Percentiles rank a stretch among this genome's conserved stretches.
Conservation (phyloP, 2,329 filamentous ascomycete genomes). For the Xylaria sp. region DNA sequence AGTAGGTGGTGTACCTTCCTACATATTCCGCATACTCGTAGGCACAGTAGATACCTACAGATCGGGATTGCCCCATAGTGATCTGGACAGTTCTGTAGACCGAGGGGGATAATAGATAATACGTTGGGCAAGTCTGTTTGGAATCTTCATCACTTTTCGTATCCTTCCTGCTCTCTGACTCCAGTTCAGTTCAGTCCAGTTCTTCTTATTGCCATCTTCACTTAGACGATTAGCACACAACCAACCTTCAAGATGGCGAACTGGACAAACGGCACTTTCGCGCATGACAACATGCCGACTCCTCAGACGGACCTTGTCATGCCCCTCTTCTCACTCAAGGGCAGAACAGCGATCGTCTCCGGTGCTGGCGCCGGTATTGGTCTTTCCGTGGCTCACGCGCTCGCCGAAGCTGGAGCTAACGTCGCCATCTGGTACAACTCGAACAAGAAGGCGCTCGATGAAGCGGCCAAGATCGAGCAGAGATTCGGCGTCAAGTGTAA, state of each 20-base stretch:
- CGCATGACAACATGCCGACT: conserved; percentile 50
- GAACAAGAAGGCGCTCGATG: conserved; percentile 58
- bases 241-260: conserved; percentile 35
- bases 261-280: conserved; percentile 47
- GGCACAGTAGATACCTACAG: neutral
- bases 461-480: conserved; percentile 58
- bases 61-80: neutral
- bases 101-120: neutral
- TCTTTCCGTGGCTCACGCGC: conserved; percentile 55
- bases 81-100: neutral
- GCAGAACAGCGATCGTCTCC: conserved; percentile 64
- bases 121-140: neutral
- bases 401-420: conserved; percentile 66
- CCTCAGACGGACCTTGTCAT: conserved; percentile 49
- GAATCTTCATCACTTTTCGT: neutral
- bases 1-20: neutral
- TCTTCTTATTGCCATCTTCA: too few species aligned
- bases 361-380: conserved; percentile 57
- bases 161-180: neutral
- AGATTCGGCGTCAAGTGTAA: conserved; percentile 63
- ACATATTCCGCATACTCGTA: neutral
- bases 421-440: conserved; percentile 69
- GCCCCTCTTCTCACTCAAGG: conserved; percentile 63
- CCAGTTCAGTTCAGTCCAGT: neutral
- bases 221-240: neutral